Evolutionary conservation across 306 rosid genomes (phyloP), one percentile per base, ranked within the genome.

Genomic region (Casuarina equisetifolia): DNA sequence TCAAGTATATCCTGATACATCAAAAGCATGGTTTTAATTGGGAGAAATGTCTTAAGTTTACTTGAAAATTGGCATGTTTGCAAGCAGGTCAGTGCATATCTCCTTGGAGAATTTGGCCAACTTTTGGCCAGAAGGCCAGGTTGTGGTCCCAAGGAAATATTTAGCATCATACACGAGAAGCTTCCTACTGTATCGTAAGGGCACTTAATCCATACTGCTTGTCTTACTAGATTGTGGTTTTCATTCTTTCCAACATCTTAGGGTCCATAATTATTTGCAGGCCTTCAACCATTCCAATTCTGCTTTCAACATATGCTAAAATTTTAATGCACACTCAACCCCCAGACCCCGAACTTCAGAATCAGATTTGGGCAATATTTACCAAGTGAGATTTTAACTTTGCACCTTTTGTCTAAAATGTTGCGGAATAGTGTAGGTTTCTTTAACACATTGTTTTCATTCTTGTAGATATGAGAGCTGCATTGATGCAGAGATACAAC

Each of bases 41-140:
- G 36, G 51, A 11, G 2, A 42, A 3, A 7, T 67, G 54, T 55
- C 58, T 35, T 25, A 40, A 63, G 19, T 46, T 53, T 3, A 46
- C 68, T 75, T 73, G 63, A 78, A 70, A 48, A 70, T 73, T 72
- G 20, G 79, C 74, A 77, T 77, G 72, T 57, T 51, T 89, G 84
- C 82, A 76, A 85, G 32, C 89, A 96, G 99, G 99, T 96, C 80
- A 96, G 99, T 72, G 97, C 99, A 49, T 93, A 96, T 85, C 83
- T 96, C 81, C 92, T 93, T 48, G 99, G 99, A 80, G 99, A 96
- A 88, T 96, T 96, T 82, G 99, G 99, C 74, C 99, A 96, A 83
- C 97, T 96, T 73, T 85, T 92, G 82, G 92, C 91, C 13, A 93
- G 97, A 81, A 88, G 98, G 49, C 98, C 99, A 81, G 96, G 97